Evolutionary conservation across 768 basidiomycete species (phyloP), one percentile per base, ranked within the genome.

Genomic region (Hericium alpestre): DNA sequence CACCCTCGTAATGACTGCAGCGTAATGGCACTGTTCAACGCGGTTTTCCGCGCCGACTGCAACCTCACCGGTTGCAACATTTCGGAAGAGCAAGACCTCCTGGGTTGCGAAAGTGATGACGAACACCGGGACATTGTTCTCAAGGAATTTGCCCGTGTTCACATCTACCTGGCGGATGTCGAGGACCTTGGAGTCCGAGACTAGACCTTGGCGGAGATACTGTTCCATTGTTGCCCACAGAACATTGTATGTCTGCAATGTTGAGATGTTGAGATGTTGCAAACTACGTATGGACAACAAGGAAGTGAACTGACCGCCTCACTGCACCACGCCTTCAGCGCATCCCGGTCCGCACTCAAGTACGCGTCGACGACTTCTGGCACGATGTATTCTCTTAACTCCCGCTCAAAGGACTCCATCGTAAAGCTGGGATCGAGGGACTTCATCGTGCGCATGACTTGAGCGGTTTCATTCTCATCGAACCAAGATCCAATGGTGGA

Each of bases 151-250:
- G 46, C 86, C 94, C 22, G 83, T 80, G 74, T 87, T 59, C 68
- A 97, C 93, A 70, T 99, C 96, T 43, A 99, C 93, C 74, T 95
- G 87, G 56, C 93, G 88, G 67, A 99, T 98, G 72, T 98, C 95
- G 18, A 98, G 82, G 18, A 96, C 88, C 66, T 91, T 92, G 70
- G 90, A 93, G 66, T 94, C 92, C 61, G 90, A 91, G 61, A 95
- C 75, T 23, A 98, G 79, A 1, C 95, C 93, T 66, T 95, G 93
- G 39, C 81, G 79, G 51, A 94, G 79, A 68, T 93, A 97, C 64
- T 90, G 87, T 63, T 94, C 93, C 83, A 99, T 90, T 7, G 93
- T 95, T 7, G 95, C 95, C 89, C 94, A 95, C 4, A 97, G 78
- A n/a, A 98, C 92, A 63, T 95, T 96, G 68, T 93, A 97, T 6